A percentile compares a stretch with the other conserved stretches of the same genome.
Evolutionary conservation across 1,139 yeast species (phyloP).

Genomic region (Diutina sp.): DNA sequence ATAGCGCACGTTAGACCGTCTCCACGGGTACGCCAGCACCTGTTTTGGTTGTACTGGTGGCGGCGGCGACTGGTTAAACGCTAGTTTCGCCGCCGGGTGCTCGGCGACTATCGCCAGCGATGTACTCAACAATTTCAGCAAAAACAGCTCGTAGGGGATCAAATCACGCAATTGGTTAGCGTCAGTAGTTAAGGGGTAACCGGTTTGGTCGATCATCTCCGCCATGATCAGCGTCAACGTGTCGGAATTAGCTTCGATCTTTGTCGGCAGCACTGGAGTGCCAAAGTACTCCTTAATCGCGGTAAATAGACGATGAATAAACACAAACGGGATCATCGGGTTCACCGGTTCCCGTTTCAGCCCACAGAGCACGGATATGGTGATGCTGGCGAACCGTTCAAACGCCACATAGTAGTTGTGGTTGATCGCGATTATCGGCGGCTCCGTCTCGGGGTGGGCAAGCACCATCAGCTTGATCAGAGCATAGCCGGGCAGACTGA

Average conservation of each 20-base stretch:
- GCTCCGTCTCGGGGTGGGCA: slow-evolving; percentile 3
- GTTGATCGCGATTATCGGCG: slow-evolving; percentile 17
- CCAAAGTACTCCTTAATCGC: slow-evolving; percentile 50
- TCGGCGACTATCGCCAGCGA: background rate
- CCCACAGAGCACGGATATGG: slow-evolving; percentile 17
- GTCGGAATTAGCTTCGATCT: slow-evolving; percentile 54
- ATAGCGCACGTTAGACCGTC: slow-evolving; percentile 50
- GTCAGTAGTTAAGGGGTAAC: slow-evolving; percentile 63
- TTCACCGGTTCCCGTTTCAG: slow-evolving; percentile 9
- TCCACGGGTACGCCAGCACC: slow-evolving; percentile 49
- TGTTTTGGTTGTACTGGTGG: background rate
- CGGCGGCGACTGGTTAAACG: background rate
- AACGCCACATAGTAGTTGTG: slow-evolving; percentile 16
- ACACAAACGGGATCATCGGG: slow-evolving; percentile 45
- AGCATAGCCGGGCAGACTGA: background rate
- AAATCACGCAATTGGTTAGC: slow-evolving; percentile 56
- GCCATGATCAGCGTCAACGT: slow-evolving; percentile 43
- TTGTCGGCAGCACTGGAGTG: slow-evolving; percentile 39
- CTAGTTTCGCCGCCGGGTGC: background rate
- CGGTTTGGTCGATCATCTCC: slow-evolving; percentile 60
- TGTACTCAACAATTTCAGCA: slow-evolving; percentile 16
- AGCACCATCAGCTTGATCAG: background rate
- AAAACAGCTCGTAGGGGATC: slow-evolving; percentile 45
- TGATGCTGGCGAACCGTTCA: slow-evolving; percentile 12
- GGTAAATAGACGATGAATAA: slow-evolving; percentile 37